Evolutionary conservation across 2,329 filamentous ascomycete species (phyloP).

Genomic region (Drechslerella coelobrocha): DNA sequence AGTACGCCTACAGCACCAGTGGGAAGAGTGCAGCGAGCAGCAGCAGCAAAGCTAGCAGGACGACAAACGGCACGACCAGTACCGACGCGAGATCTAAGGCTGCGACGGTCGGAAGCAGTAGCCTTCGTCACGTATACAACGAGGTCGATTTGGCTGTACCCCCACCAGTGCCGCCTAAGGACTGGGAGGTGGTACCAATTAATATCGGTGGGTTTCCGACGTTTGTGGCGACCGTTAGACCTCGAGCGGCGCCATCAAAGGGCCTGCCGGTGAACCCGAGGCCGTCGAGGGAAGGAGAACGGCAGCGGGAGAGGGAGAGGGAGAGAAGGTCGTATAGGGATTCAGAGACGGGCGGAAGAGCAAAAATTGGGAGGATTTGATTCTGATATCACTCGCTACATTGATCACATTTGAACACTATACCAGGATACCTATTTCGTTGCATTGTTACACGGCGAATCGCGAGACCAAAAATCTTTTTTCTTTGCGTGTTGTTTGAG

Average conservation of each 20-base stretch:
- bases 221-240: slow-evolving; percentile 23
- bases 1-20: background rate
- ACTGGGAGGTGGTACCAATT: slow-evolving; percentile 35
- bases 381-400: background rate
- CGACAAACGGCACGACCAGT: no score
- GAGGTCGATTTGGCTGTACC: background rate
- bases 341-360: background rate
- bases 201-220: slow-evolving; percentile 14
- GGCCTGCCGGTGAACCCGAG: background rate
- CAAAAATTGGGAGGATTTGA: background rate
- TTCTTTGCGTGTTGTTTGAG: no score
- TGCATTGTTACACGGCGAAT: background rate
- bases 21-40: background rate
- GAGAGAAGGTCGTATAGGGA: background rate
- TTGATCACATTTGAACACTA: background rate
- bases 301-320: background rate
- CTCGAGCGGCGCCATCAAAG: background rate
- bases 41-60: background rate
- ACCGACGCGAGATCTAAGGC: background rate
- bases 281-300: background rate
- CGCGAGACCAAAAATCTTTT: no score
- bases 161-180: slow-evolving; percentile 39
- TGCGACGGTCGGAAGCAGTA: background rate
- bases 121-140: background rate
- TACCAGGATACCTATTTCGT: background rate